Evolutionary conservation across 257 asterid genomes (phyloP).

Genomic region (Gardenia jasminoides): DNA sequence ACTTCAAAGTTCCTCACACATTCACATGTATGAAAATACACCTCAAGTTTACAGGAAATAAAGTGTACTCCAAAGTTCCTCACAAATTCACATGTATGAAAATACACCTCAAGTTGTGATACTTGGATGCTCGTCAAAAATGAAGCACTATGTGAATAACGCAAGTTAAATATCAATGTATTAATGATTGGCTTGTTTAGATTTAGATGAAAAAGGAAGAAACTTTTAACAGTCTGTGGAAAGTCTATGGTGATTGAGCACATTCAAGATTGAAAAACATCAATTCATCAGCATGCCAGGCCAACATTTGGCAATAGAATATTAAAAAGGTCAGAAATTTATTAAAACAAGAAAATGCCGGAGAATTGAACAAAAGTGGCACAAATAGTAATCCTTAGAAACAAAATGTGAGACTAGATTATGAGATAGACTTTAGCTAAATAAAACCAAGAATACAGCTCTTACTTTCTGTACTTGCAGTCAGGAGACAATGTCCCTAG

Average conservation of each 20-base stretch:
- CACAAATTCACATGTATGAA: background rate
- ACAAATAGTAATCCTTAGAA: background rate
- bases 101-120: background rate
- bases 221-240: background rate
- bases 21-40: no score
- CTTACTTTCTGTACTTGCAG: constrained; percentile 73
- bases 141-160: background rate
- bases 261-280: background rate
- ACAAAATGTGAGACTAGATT: background rate
- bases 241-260: background rate
- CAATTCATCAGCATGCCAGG: constrained; percentile 1
- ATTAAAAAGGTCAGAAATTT: background rate
- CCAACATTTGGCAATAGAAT: background rate
- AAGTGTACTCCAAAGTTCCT: background rate
- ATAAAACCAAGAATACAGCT: constrained; percentile 1
- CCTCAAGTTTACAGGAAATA: background rate
- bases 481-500: constrained; percentile 84
- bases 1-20: background rate
- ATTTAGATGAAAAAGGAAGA: background rate
- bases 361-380: background rate
- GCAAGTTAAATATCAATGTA: background rate
- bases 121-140: background rate
- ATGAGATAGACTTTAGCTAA: background rate
- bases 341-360: no score
- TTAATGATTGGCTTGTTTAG: background rate